Evolutionary conservation across 306 rosid genomes (phyloP), one percentile per base, ranked within the genome.

Genomic region (Urtica urens): DNA sequence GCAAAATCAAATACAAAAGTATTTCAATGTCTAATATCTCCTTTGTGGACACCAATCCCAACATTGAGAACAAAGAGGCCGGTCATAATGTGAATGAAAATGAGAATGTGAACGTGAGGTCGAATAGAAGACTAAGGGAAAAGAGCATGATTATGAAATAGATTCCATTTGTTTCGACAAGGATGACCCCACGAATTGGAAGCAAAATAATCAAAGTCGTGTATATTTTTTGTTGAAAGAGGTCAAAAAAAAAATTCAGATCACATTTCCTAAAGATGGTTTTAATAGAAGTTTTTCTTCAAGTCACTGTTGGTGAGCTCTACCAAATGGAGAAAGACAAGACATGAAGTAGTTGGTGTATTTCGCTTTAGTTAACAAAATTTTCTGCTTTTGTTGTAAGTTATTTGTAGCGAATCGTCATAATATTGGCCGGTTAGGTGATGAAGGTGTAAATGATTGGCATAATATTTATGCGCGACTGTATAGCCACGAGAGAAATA

Each of bases 341-440:
- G 2, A 55, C 35, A 12, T n/a, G 27, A 41, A 27, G 12, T 57
- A 42, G 23, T 13, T 31, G 3, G 20, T 27, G 16, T 44, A 57
- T 22, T 57, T 13, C 6, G 15, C 21, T 30, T 30, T 10, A 11
- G 11, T 57, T 10, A 43, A 57, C 10, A 42, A 23, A 31, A 7
- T 57, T 0, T 44, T 44, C 22, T 57, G 45, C 10, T 57, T 57
- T 5, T 43, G 17, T n/a, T 57, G 52, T 21, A 30, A 57, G 10
- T 44, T 57, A 6, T 31, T 57, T 57, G 26, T n/a, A n/a, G n/a
- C 24, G 12, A 45, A 45, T 7, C 18, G 23, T 2, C 28, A 10
- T 5, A 14, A 19, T 21, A 25, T 55, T 4, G 51, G 44, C 19
- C 6, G 19, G 10, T 46, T 57, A 24, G 31, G n/a, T 14, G 21